Percentiles rank a stretch among this genome's conserved stretches.
Conservation (phyloP, 306 rosid species). For the Cucumis melo region DNA sequence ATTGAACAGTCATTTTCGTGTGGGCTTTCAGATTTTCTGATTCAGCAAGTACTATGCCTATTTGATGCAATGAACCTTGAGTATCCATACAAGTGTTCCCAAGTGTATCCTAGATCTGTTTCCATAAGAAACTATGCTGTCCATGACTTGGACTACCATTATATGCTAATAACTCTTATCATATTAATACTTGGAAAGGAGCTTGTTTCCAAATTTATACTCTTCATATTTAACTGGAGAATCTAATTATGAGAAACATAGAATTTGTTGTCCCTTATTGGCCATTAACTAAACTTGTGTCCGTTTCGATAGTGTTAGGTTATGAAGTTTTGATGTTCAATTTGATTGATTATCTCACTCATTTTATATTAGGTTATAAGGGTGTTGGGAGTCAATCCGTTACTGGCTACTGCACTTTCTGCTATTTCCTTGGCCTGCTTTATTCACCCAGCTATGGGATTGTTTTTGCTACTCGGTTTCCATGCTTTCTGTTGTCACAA, state of each 20-base stretch:
- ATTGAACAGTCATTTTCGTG: background rate
- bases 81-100: background rate
- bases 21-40: background rate
- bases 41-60: background rate
- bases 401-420: conserved; percentile 44
- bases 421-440: conserved; percentile 63
- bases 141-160: background rate
- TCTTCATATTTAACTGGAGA: background rate
- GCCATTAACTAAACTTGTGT: background rate
- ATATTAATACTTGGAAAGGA: background rate
- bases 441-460: conserved; percentile 77
- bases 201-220: background rate
- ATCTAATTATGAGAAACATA: background rate
- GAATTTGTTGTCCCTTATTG: background rate
- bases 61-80: background rate
- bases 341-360: conserved; percentile 10
- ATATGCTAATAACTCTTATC: background rate
- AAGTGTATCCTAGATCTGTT: conserved; percentile 5
- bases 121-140: background rate
- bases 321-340: background rate
- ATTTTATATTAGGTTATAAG: conserved; percentile 45
- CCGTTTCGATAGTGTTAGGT: background rate
- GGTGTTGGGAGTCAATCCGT: conserved; percentile 48
- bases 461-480: conserved; percentile 44
- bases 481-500: conserved; percentile 80